Conservation (phyloP, 2,329 filamentous ascomycete species). For the Nigrospora osmanthi region DNA sequence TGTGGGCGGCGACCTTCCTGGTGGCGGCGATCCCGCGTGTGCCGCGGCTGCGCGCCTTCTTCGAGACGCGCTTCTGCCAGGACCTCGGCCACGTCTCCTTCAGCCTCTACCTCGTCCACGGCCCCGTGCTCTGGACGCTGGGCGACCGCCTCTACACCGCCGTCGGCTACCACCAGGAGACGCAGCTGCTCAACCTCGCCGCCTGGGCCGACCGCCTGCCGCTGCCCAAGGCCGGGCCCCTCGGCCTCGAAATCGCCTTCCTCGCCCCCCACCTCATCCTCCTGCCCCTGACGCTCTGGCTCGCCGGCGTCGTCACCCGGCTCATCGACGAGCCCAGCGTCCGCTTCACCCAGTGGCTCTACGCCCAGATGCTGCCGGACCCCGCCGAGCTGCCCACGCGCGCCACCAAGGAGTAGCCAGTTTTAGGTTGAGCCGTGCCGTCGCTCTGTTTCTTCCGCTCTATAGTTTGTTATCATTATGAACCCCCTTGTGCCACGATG, state of each 20-base stretch:
- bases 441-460: not conserved
- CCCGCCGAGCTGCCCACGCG: not conserved
- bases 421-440: no score
- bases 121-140: conserved; percentile 49
- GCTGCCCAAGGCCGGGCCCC: conserved; percentile 44
- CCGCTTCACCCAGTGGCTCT: conserved; percentile 47
- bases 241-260: conserved; percentile 55
- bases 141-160: conserved; percentile 58
- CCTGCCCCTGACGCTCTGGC: conserved; percentile 49
- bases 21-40: conserved; percentile 50
- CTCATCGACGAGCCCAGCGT: conserved; percentile 54
- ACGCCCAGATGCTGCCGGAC: conserved; percentile 32
- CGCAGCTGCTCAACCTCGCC: conserved; percentile 41
- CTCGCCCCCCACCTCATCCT: conserved; percentile 52
- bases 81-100: conserved; percentile 57
- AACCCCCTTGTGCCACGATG: no score
- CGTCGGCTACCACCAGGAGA: conserved; percentile 43
- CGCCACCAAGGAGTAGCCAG: not conserved
- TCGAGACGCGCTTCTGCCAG: conserved; percentile 50
- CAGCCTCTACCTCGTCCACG: conserved; percentile 57
- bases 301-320: conserved; percentile 48
- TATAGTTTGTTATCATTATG: not conserved
- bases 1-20: conserved; percentile 49
- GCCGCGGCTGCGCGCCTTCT: conserved; percentile 47
- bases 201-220: conserved; percentile 50